Conservation (phyloP, 129 eudicot species). For the Centrapalus pauciflorus region DNA sequence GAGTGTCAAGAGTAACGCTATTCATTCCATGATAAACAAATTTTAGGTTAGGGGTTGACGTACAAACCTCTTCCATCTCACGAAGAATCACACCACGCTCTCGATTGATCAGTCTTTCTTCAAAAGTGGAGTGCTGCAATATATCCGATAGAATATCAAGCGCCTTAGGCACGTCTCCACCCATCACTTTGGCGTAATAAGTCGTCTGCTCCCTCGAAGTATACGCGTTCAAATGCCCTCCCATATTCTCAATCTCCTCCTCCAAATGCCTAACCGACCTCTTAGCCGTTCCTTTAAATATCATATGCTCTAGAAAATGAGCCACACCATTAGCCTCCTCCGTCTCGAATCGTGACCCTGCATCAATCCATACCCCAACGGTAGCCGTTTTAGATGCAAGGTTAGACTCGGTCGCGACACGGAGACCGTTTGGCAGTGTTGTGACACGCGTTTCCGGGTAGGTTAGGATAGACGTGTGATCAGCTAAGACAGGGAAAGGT, state of each 20-base stretch:
- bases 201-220: slow-evolving; percentile 90
- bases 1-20: neutral
- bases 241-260: slow-evolving; percentile 96
- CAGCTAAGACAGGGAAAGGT: slow-evolving; percentile 46
- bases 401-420: slow-evolving; percentile 84
- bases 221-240: slow-evolving; percentile 87
- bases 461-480: slow-evolving; percentile 64
- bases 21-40: neutral
- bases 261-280: slow-evolving; percentile 57
- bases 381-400: slow-evolving; percentile 62
- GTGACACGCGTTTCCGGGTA: slow-evolving; percentile 73
- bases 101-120: slow-evolving; percentile 42
- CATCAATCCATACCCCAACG: slow-evolving; percentile 91
- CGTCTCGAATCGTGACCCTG: slow-evolving; percentile 81
- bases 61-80: slow-evolving; percentile 82
- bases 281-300: slow-evolving; percentile 74
- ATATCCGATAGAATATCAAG: slow-evolving; percentile 71
- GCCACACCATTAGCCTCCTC: slow-evolving; percentile 83
- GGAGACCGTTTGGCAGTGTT: slow-evolving; percentile 80
- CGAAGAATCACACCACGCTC: slow-evolving; percentile 85
- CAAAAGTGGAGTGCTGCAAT: slow-evolving; percentile 78
- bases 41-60: neutral
- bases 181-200: slow-evolving; percentile 73
- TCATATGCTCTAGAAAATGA: slow-evolving; percentile 82
- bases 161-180: slow-evolving; percentile 57